Evolutionary conservation across 371 early-diverging fungal species (phyloP), one percentile per base, ranked within the genome.

Genomic region (Smittium culicis): DNA sequence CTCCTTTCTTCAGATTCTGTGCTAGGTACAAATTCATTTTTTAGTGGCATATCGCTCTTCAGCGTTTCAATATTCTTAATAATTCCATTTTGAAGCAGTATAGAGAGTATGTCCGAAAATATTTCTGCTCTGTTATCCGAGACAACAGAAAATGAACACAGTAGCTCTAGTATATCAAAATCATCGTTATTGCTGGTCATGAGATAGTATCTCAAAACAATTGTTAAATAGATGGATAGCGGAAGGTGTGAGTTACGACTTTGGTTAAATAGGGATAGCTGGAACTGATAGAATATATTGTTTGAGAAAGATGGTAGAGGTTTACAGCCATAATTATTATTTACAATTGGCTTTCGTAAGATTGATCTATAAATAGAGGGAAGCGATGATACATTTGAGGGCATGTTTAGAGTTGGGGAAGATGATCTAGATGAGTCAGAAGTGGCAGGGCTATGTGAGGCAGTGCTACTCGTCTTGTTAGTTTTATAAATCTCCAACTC

Each of bases 401-500:
- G 27, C 3, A 27, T n/a, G 27, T n/a, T 25, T 8, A 57, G 14
- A 25, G 57, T 57, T n/a, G 57, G 57, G 27, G 57, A 57, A 3
- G 27, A 57, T 20, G 57, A 14, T 57, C 57, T 57, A 20, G 57
- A 57, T 16, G 5, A 57, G 25, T 57, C 57, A 16, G 57, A 57
- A 57, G 5, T 5, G 11, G 14, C 11, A 57, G 57, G 27, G 27
- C 27, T 16, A 16, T 20, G 5, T 25, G 57, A 57, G 25, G n/a
- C 57, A 57, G 57, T 27, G 27, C n/a, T 57, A 57, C 45, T 45
- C 11, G 45, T 45, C 20, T 20, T 20, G 20, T 57, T 57, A 3
- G 8, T 57, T 30, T 64, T 64, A 31, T 11, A 35, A 34, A 45
- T 5, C 27, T 64, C 65, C 65, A 29, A 64, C 27, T 64, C 65